Evolutionary conservation across 2,329 filamentous ascomycete genomes (phyloP).

Genomic region (Aureobasidium sp.): DNA sequence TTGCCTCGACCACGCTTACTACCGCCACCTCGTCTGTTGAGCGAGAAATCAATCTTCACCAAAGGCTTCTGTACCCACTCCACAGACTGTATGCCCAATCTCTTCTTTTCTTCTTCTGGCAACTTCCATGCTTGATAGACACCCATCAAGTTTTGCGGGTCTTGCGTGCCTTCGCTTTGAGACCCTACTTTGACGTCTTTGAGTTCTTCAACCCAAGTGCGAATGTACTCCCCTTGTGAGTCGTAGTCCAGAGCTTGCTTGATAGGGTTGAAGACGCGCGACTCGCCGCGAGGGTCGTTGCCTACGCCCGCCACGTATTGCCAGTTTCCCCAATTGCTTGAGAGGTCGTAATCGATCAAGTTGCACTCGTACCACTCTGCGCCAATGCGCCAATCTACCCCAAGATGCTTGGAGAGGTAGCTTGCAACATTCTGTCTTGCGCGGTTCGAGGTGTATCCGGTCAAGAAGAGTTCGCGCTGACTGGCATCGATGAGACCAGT

Average conservation of each 20-base stretch:
- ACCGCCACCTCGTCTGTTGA: conserved; percentile 40
- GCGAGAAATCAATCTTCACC: conserved; percentile 56
- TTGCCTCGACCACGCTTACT: conserved; percentile 29
- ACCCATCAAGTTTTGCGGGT: conserved; percentile 41
- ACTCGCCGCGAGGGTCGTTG: conserved; percentile 66
- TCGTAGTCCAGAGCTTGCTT: conserved; percentile 78
- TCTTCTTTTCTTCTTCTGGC: conserved; percentile 49
- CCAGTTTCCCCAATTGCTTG: conserved; percentile 65
- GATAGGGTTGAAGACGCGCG: conserved; percentile 72
- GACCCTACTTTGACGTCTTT: conserved; percentile 37
- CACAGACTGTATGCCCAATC: conserved; percentile 49
- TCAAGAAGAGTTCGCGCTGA: conserved; percentile 65
- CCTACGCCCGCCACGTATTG: conserved; percentile 75
- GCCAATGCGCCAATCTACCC: conserved; percentile 72
- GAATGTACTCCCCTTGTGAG: conserved; percentile 59
- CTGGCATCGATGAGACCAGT: conserved; percentile 72
- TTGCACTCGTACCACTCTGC: conserved; percentile 77
- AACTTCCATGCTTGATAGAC: conserved; percentile 68
- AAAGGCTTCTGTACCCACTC: conserved; percentile 63
- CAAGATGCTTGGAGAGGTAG: conserved; percentile 65
- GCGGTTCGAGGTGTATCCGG: conserved; percentile 72
- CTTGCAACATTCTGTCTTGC: conserved; percentile 70
- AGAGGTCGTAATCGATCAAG: conserved; percentile 68
- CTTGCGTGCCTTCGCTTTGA: conserved; percentile 16
- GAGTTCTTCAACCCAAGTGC: conserved; percentile 66